Base-by-base conservation (phyloP, 495 filamentous ascomycete species). In the Talaromyces liani region DNA sequence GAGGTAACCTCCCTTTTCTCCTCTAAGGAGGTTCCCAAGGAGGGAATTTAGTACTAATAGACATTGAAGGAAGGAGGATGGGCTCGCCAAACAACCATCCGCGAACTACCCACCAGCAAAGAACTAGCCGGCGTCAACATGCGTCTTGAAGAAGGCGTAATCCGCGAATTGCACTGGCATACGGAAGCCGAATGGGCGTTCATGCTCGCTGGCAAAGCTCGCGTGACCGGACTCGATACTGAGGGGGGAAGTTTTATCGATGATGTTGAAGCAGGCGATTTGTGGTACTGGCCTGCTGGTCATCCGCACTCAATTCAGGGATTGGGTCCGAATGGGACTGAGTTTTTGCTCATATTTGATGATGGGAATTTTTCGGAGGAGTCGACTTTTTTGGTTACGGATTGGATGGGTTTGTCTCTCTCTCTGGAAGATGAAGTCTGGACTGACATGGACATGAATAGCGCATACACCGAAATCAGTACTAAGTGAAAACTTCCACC, bases 201-300 rank as follows among this genome's bases (percentile, higher is more conserved):
- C 62, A 83, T 89, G 1, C 80, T 88, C 2, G 79, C 83, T 54
- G 85, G 85, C 58, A 68, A 74, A 58, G 83, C 86, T 47, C 81
- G 84, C 18, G 79, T 88, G 25, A 88, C 86, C 4, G 88, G 84
- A 4, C 75, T 91, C 7, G 87, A 91, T 73, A 79, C 84, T 58
- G 85, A 89, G 60, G 87, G 87, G 7, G 87, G 82, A 25, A 86
- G 80, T 67, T 89, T 88, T 68, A 83, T 88, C 61, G 87, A 89
- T 64, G 87, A 89, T 67, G 74, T 89, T n/a, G 77, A 83, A 63
- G 83, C 83, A 62, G 88, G 88, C 14, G 87, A 91, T 69, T 73
- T 90, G 2, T 91, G 87, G 88, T 91, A 89, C 68, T 91, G 89
- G 73, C 87, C 87, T n/a, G 80, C 82, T 27, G 88, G 88, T 10